These are phyloP conservation scores for Aureoboletus auriporus DNA, from an alignment of 768 basidiomycete species.

Conservation along the genomic window DNA sequence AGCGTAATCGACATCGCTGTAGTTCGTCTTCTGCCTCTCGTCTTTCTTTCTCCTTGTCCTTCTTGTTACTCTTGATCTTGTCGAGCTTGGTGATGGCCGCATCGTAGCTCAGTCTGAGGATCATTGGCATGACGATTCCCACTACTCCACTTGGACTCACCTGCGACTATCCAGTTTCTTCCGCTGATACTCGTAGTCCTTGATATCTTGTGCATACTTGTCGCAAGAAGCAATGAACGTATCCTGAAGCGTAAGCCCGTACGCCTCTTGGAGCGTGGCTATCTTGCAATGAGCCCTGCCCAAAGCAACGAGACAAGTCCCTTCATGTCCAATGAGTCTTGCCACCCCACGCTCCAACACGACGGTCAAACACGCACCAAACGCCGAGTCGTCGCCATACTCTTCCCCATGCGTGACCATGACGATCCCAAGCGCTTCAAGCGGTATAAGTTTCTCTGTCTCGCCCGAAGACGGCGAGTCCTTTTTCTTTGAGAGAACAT, in stretches of 20 bases:
- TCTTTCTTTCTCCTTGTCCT: constrained; percentile 73
- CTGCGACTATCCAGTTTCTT: constrained; percentile 88
- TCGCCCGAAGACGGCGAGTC: constrained; percentile 58
- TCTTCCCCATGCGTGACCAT: constrained; percentile 87
- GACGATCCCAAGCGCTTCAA: constrained; percentile 78
- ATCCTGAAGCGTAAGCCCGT: constrained; percentile 66
- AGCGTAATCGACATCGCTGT: constrained; percentile 64
- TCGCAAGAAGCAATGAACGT: constrained; percentile 68
- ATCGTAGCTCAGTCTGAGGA: constrained; percentile 66
- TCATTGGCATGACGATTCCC: not conserved
- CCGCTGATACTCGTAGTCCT: constrained; percentile 73
- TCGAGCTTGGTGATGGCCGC: constrained; percentile 68
- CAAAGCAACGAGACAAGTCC: constrained; percentile 65
- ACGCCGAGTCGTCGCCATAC: constrained; percentile 71
- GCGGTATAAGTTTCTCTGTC: constrained; percentile 64
- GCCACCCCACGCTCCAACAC: not conserved
- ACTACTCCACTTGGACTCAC: constrained; percentile 36
- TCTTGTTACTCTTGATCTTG: constrained; percentile 67
- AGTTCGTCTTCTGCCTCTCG: constrained; percentile 81
- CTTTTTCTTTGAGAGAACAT: constrained; percentile 72
- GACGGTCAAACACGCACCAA: constrained; percentile 41
- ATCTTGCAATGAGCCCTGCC: constrained; percentile 85
- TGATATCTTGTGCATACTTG: constrained; percentile 67
- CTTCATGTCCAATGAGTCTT: constrained; percentile 33
- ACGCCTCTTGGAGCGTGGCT: constrained; percentile 82